These are phyloP conservation scores for Clathrus columnatus DNA, from an alignment of 768 basidiomycete species.

Conservation along the genomic window DNA sequence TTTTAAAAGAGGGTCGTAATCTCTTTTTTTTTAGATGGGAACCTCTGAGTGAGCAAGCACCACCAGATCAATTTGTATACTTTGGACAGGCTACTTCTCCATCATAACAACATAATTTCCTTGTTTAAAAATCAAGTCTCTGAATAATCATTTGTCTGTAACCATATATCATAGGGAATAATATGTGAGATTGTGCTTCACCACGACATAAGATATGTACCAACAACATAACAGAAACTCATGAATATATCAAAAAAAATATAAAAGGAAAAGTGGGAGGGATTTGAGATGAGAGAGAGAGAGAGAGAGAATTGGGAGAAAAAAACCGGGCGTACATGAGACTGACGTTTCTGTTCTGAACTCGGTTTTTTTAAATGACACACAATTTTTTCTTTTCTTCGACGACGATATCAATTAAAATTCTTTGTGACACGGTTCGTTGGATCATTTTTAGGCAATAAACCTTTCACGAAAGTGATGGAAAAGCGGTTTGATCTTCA, in stretches of 20 bases:
- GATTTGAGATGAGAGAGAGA: background rate
- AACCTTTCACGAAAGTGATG: constrained; percentile 53
- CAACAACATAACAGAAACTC: constrained; percentile 6
- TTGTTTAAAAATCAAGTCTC: too few relatives aligned
- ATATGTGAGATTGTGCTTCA: background rate
- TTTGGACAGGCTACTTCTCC: constrained; percentile 38
- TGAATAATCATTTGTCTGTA: background rate
- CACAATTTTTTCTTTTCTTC: background rate
- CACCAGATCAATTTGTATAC: constrained; percentile 84
- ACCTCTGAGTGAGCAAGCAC: constrained; percentile 71
- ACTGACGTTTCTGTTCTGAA: background rate
- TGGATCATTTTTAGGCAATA: background rate
- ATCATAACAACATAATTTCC: constrained; percentile 2
- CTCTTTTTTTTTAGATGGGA: constrained; percentile 61
- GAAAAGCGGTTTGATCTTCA: constrained; percentile 82
- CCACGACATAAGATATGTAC: constrained; percentile 9
- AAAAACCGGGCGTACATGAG: background rate
- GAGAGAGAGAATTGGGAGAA: background rate
- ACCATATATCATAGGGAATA: constrained; percentile 6
- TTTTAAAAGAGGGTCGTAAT: constrained; percentile 7
- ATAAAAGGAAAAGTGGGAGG: background rate
- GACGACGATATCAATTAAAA: background rate
- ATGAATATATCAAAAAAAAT: constrained; percentile 10
- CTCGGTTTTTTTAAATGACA: constrained; percentile 2
- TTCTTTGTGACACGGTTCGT: background rate